Evolutionary conservation across 75 land plant genomes (phyloP).

Genomic region (Adiantum capillusveneris): DNA sequence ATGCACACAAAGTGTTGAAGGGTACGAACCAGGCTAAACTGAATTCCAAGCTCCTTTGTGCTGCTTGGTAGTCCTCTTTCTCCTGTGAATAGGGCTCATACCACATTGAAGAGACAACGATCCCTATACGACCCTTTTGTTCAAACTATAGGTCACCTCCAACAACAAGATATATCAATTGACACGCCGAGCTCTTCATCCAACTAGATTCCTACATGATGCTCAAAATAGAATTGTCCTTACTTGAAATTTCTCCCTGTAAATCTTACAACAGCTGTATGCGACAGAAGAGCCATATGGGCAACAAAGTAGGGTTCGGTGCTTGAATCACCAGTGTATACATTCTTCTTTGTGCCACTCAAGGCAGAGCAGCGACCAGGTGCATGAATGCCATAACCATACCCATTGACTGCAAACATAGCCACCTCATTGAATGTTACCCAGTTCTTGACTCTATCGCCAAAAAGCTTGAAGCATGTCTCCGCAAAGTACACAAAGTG

Average conservation of each 20-base stretch:
- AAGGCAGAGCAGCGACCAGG: constrained; percentile 18
- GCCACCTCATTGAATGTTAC: constrained; percentile 30
- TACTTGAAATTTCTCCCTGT: no score
- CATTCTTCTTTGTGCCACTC: not conserved
- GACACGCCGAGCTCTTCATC: not conserved
- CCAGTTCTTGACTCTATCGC: constrained; percentile 40
- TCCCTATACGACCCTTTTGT: constrained; percentile 56
- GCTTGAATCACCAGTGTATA: constrained; percentile 6
- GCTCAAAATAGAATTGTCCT: constrained; percentile 11
- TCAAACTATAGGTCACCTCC: constrained; percentile 14
- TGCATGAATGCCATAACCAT: constrained; percentile 14
- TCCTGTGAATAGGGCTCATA: constrained; percentile 42
- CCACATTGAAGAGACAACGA: constrained; percentile 29
- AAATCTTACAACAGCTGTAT: constrained; percentile 32
- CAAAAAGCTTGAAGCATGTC: constrained; percentile 26
- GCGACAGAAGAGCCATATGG: constrained; percentile 31
- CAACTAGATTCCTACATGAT: not conserved
- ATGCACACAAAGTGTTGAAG: no score
- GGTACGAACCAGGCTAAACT: constrained; percentile 43
- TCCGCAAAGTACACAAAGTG: constrained; percentile 25
- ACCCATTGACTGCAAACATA: not conserved
- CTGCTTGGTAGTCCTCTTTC: constrained; percentile 29
- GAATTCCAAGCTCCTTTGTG: constrained; percentile 37
- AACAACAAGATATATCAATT: not conserved
- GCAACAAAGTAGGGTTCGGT: constrained; percentile 26